Percentiles rank a stretch among this genome's conserved stretches.
Conservation (phyloP, 73 alveolate genomes). For the Paramecium primaurelia region DNA sequence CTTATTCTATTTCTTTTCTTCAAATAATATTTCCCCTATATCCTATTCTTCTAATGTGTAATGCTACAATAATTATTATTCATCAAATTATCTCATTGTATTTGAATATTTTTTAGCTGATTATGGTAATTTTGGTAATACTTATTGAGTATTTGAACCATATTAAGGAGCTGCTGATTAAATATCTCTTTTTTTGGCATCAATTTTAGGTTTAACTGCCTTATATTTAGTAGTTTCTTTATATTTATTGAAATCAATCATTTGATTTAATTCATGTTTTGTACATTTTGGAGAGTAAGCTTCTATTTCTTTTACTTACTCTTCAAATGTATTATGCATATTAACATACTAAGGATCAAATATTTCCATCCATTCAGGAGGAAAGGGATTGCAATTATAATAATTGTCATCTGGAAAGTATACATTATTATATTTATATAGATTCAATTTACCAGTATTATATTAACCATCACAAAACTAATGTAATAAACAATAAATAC, state of each 20-base stretch:
- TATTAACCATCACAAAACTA: constrained; percentile 65
- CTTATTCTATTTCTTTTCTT: constrained; percentile 11
- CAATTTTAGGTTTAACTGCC: constrained; percentile 11
- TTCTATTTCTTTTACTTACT: constrained; percentile 53
- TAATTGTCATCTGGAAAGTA: constrained; percentile 83
- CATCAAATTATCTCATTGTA: constrained; percentile 6
- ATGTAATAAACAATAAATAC: not conserved
- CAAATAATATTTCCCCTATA: not conserved
- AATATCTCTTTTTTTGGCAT: constrained; percentile 11
- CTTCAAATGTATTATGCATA: constrained; percentile 41
- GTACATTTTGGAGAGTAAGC: constrained; percentile 61
- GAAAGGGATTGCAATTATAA: constrained; percentile 79
- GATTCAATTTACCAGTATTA: constrained; percentile 72
- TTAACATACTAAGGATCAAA: constrained; percentile 62
- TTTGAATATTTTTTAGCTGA: constrained; percentile 18
- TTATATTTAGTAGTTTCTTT: not conserved
- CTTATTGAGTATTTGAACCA: not conserved
- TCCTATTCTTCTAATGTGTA: not conserved
- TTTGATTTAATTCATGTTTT: constrained; percentile 52
- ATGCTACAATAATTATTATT: not conserved
- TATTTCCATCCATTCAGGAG: constrained; percentile 85
- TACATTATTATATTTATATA: constrained; percentile 67
- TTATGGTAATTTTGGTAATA: not conserved
- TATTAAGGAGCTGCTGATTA: constrained; percentile 21
- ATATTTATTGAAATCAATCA: constrained; percentile 58